Conservation (phyloP, 345 rosid species). For the Rhodamnia argentea region DNA sequence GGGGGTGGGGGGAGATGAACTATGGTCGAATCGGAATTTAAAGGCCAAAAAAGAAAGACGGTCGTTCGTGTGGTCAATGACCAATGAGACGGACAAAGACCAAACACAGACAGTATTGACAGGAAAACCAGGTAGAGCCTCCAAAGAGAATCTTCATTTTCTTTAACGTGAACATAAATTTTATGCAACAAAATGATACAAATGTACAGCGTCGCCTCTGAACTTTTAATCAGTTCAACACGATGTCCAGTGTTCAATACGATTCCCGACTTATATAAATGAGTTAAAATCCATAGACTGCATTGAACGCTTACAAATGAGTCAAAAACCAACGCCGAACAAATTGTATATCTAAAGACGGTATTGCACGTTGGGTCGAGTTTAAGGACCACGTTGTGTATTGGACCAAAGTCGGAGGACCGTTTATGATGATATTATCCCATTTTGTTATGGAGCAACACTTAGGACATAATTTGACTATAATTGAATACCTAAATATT, state of each 20-base stretch:
- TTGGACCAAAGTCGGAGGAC: rapidly evolving
- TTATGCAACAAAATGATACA: too few species aligned
- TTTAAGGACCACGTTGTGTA: rapidly evolving
- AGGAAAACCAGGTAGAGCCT: too few species aligned
- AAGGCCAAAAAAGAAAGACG: background rate
- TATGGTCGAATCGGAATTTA: background rate
- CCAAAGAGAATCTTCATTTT: too few species aligned
- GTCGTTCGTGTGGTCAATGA: background rate
- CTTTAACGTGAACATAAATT: too few species aligned
- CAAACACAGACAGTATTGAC: background rate
- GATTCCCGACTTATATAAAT: too few species aligned
- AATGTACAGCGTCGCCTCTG: too few species aligned
- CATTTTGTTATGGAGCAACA: too few species aligned
- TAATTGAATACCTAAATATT: background rate
- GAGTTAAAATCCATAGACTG: background rate
- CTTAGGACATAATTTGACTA: background rate
- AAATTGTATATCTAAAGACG: background rate
- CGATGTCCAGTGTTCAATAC: rapidly evolving
- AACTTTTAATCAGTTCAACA: background rate
- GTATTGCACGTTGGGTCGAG: background rate
- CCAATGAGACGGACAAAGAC: background rate
- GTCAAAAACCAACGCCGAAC: rapidly evolving
- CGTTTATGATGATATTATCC: too few species aligned
- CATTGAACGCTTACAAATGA: background rate
- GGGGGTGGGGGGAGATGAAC: too few species aligned